Conservation (phyloP, 1,139 yeast genomes). For the Candida neerlandica region DNA sequence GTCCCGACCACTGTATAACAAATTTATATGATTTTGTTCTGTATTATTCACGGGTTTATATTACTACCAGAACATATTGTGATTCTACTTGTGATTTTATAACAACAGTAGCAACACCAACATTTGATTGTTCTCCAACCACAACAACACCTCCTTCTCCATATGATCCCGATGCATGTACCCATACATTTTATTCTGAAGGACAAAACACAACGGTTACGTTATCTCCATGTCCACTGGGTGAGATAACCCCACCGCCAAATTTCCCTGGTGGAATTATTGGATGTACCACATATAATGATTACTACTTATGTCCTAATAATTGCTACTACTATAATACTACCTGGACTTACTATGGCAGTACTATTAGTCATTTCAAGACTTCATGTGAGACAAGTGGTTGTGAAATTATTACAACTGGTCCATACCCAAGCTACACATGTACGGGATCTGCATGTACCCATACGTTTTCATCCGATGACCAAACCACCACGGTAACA, state of each 20-base stretch:
- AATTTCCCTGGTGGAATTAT: not conserved
- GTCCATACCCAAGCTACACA: not conserved
- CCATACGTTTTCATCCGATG: too few relatives aligned
- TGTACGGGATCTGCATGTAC: too few relatives aligned
- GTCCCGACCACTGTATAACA: too few relatives aligned
- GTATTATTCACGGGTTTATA: too few relatives aligned
- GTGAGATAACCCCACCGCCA: not conserved
- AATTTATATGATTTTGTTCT: too few relatives aligned
- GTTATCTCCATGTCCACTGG: not conserved
- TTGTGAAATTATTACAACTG: not conserved
- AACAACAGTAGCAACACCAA: not conserved
- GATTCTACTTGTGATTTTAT: not conserved
- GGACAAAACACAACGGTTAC: not conserved
- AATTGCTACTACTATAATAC: not conserved
- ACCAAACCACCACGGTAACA: too few relatives aligned
- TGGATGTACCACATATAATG: not conserved
- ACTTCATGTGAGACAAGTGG: constrained; percentile 1
- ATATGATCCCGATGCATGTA: not conserved
- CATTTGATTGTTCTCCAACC: not conserved
- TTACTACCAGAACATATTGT: not conserved
- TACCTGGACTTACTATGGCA: not conserved
- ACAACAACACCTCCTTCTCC: too few relatives aligned
- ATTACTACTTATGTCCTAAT: not conserved
- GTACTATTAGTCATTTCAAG: not conserved
- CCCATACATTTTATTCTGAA: not conserved